A percentile compares a stretch with the other conserved stretches of the same genome.
These are phyloP conservation scores for Arctium lappa DNA, from an alignment of 129 eudicot species.

Conservation along the genomic window DNA sequence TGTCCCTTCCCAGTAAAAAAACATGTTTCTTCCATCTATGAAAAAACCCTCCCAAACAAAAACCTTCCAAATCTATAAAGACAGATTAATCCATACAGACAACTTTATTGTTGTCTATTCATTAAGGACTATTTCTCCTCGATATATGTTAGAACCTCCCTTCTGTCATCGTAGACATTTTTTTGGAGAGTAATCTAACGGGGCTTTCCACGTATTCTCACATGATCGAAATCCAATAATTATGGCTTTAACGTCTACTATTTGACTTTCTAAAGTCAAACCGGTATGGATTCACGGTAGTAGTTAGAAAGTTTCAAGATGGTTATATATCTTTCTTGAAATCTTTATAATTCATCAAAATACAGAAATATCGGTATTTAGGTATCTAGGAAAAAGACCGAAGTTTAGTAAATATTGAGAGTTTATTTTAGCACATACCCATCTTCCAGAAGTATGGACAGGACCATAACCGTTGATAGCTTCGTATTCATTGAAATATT, in stretches of 20 bases:
- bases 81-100: too few relatives aligned
- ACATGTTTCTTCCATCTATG: too few relatives aligned
- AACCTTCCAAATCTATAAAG: too few relatives aligned
- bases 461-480: constrained; percentile 65
- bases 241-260: background rate
- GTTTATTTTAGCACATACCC: constrained; percentile 39
- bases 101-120: too few relatives aligned
- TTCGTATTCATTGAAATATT: constrained; percentile 65
- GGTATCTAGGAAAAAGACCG: background rate
- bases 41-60: too few relatives aligned
- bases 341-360: background rate
- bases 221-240: background rate
- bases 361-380: background rate
- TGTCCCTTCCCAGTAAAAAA: too few relatives aligned
- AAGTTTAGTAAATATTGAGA: background rate
- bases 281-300: too few relatives aligned
- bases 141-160: too few relatives aligned
- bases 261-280: too few relatives aligned
- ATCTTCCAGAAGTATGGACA: constrained; percentile 67
- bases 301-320: background rate
- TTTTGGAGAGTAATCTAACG: too few relatives aligned
- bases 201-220: background rate
- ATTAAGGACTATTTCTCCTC: too few relatives aligned
- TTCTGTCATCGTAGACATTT: too few relatives aligned
- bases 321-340: background rate